A percentile compares a stretch with the other conserved stretches of the same genome.
Evolutionary conservation across 305 asterid species (phyloP).

Genomic region (Withania somnifera): DNA sequence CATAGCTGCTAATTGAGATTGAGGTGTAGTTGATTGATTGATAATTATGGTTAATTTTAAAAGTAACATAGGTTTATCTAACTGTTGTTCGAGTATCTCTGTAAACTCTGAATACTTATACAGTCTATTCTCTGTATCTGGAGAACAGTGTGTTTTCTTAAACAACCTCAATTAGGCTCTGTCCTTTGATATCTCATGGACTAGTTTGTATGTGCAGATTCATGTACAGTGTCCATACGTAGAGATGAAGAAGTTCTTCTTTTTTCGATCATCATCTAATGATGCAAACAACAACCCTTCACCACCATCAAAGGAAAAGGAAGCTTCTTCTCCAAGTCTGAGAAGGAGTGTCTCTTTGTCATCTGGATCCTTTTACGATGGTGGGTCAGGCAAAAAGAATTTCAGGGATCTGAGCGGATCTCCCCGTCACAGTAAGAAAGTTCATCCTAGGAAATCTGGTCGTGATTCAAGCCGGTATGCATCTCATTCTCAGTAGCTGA

Average conservation of each 20-base stretch:
- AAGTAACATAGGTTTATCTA: neutral
- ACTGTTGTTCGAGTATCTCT: neutral
- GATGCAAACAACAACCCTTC: slow-evolving; percentile 34
- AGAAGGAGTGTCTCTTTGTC: slow-evolving; percentile 82
- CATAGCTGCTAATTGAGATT: neutral
- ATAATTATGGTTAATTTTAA: neutral
- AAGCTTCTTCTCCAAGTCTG: slow-evolving; percentile 46
- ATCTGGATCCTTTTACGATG: slow-evolving; percentile 53
- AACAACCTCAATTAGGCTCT: neutral
- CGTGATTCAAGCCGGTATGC: slow-evolving; percentile 52
- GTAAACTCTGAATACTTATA: neutral
- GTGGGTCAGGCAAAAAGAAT: slow-evolving; percentile 31
- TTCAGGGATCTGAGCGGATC: slow-evolving; percentile 38
- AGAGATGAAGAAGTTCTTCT: slow-evolving; percentile 86
- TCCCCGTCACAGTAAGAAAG: slow-evolving; percentile 42
- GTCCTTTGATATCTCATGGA: slow-evolving; percentile 21
- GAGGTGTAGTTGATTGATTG: neutral
- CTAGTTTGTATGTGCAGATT: slow-evolving; percentile 11
- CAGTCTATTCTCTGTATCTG: neutral
- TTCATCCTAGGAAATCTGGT: slow-evolving; percentile 40
- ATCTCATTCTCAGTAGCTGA: neutral
- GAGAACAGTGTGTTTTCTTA: neutral
- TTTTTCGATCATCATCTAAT: slow-evolving; percentile 54
- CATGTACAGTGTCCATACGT: slow-evolving; percentile 19
- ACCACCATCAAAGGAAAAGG: slow-evolving; percentile 52